phyloP scores from a whole-genome alignment of 306 rosid species.

The Castanea crenata region DNA sequence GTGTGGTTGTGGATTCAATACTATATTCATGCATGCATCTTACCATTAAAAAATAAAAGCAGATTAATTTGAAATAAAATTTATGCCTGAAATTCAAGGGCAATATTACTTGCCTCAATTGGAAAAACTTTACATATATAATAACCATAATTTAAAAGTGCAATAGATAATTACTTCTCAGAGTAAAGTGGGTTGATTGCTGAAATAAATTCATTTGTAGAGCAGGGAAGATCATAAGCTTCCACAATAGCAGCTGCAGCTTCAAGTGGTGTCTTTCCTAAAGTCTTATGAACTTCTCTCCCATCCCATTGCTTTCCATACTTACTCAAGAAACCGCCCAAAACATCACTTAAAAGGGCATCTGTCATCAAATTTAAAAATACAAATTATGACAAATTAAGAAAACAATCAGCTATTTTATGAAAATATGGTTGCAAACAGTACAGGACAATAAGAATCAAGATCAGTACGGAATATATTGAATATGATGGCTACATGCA shows the following conservation, averaged over 20 bases:
- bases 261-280: slow-evolving; percentile 74
- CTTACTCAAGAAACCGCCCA: slow-evolving; percentile 50
- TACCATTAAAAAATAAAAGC: background rate
- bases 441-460: background rate
- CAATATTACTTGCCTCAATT: too few species aligned
- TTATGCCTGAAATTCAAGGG: background rate
- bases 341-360: slow-evolving; percentile 59
- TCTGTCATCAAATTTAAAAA: slow-evolving; percentile 38
- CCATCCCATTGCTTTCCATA: slow-evolving; percentile 94
- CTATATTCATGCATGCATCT: background rate
- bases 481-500: background rate
- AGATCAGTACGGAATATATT: background rate
- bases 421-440: background rate
- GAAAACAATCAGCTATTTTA: slow-evolving; percentile 1
- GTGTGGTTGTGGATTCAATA: too few species aligned
- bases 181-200: slow-evolving; percentile 66
- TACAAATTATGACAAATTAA: background rate
- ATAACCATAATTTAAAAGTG: slow-evolving; percentile 8
- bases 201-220: slow-evolving; percentile 57
- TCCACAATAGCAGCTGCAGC: slow-evolving; percentile 62
- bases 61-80: background rate
- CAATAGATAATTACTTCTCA: slow-evolving; percentile 45
- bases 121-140: background rate
- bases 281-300: slow-evolving; percentile 60
- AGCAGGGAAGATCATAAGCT: slow-evolving; percentile 78